A percentile compares a stretch with the other conserved stretches of the same genome.
Conservation (phyloP, 345 rosid species). For the Leavenworthia alabamica region DNA sequence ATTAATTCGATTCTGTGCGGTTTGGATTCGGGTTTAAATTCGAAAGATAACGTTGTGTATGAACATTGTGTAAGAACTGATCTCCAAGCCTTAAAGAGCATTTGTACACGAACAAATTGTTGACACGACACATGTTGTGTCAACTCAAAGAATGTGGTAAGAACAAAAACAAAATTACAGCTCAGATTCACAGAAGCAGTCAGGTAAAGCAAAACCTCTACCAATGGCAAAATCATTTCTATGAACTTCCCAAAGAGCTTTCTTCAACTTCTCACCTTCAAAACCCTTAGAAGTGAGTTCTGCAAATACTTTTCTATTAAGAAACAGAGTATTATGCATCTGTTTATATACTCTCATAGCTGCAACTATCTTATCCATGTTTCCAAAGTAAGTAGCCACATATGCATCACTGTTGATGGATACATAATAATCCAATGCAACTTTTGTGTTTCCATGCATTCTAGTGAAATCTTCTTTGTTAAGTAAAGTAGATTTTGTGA, state of each 20-base stretch:
- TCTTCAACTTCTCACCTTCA: slow-evolving; percentile 11
- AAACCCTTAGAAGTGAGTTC: slow-evolving; percentile 29
- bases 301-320: slow-evolving; percentile 39
- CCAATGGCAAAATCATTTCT: slow-evolving; percentile 57
- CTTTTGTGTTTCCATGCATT: slow-evolving; percentile 98
- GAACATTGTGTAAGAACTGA: too few species aligned
- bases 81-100: too few species aligned
- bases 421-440: slow-evolving; percentile 84
- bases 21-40: too few species aligned
- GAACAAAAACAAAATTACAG: slow-evolving; percentile 13
- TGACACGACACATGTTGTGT: too few species aligned
- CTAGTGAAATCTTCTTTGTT: slow-evolving; percentile 67
- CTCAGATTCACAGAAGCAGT: slow-evolving; percentile 28
- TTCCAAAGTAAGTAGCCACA: slow-evolving; percentile 85
- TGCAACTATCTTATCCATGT: slow-evolving; percentile 77
- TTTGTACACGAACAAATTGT: not conserved
- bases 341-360: slow-evolving; percentile 43
- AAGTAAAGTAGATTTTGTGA: slow-evolving; percentile 67
- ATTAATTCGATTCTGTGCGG: too few species aligned
- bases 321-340: slow-evolving; percentile 64
- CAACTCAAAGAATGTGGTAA: slow-evolving; percentile 3
- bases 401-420: slow-evolving; percentile 84
- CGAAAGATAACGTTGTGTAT: too few species aligned
- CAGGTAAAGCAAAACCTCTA: slow-evolving; percentile 77
- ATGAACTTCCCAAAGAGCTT: slow-evolving; percentile 61